Evolutionary conservation across 768 basidiomycete species (phyloP).

Genomic region (Sporobolomyces roseus): DNA sequence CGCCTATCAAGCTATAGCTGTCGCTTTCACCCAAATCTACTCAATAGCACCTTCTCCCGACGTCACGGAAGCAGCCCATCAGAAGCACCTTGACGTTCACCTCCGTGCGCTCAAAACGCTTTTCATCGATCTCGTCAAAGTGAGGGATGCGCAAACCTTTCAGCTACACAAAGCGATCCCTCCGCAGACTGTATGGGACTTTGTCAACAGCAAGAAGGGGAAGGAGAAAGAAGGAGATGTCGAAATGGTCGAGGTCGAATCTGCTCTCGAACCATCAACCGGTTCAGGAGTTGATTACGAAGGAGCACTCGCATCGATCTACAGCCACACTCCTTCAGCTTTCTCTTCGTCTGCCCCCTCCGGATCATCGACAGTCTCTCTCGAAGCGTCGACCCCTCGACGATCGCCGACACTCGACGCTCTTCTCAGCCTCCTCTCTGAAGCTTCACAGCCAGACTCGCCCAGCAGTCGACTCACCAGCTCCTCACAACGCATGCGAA

Average conservation of each 20-base stretch:
- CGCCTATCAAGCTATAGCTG: slow-evolving; percentile 11
- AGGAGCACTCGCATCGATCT: background rate
- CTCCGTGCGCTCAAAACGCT: slow-evolving; percentile 32
- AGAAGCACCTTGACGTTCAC: slow-evolving; percentile 24
- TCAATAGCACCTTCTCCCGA: background rate
- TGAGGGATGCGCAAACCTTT: too few relatives aligned
- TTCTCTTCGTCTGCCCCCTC: background rate
- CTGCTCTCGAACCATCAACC: too few relatives aligned
- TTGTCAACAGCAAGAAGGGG: slow-evolving; percentile 4
- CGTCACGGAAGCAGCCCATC: background rate
- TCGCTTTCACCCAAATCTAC: background rate
- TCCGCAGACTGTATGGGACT: too few relatives aligned
- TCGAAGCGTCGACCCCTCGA: background rate
- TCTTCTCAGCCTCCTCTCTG: slow-evolving; percentile 20
- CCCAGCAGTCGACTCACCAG: background rate
- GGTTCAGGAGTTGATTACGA: background rate
- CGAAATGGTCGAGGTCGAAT: background rate
- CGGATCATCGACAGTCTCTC: background rate
- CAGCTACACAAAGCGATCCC: too few relatives aligned
- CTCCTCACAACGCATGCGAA: background rate
- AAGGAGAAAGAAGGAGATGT: slow-evolving; percentile 18
- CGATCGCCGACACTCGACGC: slow-evolving; percentile 3
- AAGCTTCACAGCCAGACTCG: background rate
- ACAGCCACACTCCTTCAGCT: background rate
- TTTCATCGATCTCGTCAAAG: slow-evolving; percentile 24